Percentiles rank a stretch among this genome's conserved stretches.
These are phyloP conservation scores for Acephala macrosclerotiorum DNA, from an alignment of 2,329 filamentous ascomycete genomes.

Conservation along the genomic window DNA sequence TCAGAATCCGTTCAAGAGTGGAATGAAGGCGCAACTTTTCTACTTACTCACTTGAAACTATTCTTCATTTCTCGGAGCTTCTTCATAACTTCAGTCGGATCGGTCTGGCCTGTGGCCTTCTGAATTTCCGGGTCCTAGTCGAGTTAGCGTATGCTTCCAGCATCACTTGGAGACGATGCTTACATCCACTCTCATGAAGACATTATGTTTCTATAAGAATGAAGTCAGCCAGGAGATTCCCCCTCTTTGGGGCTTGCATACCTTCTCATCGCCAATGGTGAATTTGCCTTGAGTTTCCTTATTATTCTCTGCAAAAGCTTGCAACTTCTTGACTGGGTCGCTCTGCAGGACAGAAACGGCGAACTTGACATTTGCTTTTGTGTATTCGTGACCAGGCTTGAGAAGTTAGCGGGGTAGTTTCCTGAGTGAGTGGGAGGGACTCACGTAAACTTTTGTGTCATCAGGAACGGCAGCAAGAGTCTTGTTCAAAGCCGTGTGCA, in stretches of 20 bases:
- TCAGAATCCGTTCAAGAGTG: not conserved
- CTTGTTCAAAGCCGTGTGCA: constrained; percentile 92
- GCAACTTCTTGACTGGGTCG: constrained; percentile 78
- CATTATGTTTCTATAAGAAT: constrained; percentile 79
- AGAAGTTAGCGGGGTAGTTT: constrained; percentile 23
- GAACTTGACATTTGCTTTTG: constrained; percentile 95
- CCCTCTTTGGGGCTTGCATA: constrained; percentile 47
- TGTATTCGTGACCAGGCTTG: constrained; percentile 96
- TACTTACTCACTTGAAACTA: constrained; percentile 47
- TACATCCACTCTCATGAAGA: constrained; percentile 91
- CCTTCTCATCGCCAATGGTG: constrained; percentile 97
- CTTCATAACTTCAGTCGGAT: constrained; percentile 84
- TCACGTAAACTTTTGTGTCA: constrained; percentile 89
- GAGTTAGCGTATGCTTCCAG: constrained; percentile 21
- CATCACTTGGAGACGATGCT: constrained; percentile 43
- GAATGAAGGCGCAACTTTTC: not conserved
- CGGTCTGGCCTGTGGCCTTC: constrained; percentile 80
- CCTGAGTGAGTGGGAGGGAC: constrained; percentile 42
- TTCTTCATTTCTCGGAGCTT: constrained; percentile 93
- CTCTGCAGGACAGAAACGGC: constrained; percentile 77
- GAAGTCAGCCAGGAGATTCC: constrained; percentile 20
- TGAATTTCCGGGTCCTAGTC: constrained; percentile 81
- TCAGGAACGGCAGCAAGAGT: constrained; percentile 82
- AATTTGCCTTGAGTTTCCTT: constrained; percentile 93
- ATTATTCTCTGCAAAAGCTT: constrained; percentile 79